A percentile compares a stretch with the other conserved stretches of the same genome.
Conservation (phyloP, 2,329 filamentous ascomycete species). For the Chrysoporthe deuterocubensis region DNA sequence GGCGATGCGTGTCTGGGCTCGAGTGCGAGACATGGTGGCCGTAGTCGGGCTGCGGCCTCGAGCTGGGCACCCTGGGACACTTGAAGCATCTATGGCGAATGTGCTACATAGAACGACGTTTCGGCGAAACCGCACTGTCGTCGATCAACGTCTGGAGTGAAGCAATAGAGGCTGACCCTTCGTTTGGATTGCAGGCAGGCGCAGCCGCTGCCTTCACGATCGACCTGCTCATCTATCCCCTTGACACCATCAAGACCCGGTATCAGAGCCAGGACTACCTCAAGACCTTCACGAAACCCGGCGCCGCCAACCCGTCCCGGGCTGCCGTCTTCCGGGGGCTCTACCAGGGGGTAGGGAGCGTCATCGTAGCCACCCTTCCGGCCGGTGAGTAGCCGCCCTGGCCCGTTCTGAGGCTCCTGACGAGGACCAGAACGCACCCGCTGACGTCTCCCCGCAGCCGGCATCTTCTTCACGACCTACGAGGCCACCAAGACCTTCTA, state of each 20-base stretch:
- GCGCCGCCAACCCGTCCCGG: slow-evolving; percentile 58
- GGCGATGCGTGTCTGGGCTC: too few species aligned
- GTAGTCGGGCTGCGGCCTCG: too few species aligned
- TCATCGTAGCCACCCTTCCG: slow-evolving; percentile 86
- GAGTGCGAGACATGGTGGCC: too few species aligned
- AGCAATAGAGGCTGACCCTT: background rate
- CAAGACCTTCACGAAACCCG: slow-evolving; percentile 64
- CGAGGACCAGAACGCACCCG: background rate
- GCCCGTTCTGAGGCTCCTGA: background rate
- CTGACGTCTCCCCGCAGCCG: slow-evolving; percentile 49
- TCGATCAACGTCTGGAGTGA: background rate
- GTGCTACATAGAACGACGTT: background rate
- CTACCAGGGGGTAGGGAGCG: slow-evolving; percentile 86
- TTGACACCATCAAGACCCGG: slow-evolving; percentile 89
- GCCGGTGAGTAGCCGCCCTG: slow-evolving; percentile 52
- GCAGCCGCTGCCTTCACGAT: slow-evolving; percentile 85
- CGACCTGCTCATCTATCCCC: slow-evolving; percentile 82
- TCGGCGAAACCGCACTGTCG: background rate
- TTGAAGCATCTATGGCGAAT: background rate
- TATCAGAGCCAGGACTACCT: slow-evolving; percentile 79
- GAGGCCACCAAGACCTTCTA: slow-evolving; percentile 74
- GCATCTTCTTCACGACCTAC: slow-evolving; percentile 89
- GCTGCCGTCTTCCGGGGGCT: slow-evolving; percentile 64
- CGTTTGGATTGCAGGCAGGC: slow-evolving; percentile 63
- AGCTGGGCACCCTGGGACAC: too few species aligned